These are phyloP conservation scores for Paraleonurus japonicus DNA, from an alignment of 257 asterid species.

Conservation along the genomic window DNA sequence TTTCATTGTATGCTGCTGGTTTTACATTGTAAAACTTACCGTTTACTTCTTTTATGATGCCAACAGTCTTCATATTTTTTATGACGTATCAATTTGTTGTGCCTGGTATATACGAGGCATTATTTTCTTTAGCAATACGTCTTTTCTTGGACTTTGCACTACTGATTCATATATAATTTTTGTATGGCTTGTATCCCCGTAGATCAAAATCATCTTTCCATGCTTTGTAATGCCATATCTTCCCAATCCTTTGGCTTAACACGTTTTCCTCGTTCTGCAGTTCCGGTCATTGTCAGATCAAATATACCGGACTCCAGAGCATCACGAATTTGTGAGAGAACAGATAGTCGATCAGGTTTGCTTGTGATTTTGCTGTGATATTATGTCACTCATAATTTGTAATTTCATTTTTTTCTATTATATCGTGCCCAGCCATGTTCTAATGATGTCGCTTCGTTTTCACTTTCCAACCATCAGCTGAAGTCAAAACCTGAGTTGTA, in stretches of 20 bases:
- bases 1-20: not conserved
- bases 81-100: not conserved
- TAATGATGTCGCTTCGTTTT: slow-evolving; percentile 20
- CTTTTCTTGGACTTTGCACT: not conserved
- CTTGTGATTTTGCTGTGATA: slow-evolving; percentile 1
- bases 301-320: slow-evolving; percentile 76
- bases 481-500: slow-evolving; percentile 62
- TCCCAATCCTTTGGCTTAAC: not conserved
- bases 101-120: not conserved
- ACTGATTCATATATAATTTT: not conserved
- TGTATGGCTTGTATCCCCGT: not conserved
- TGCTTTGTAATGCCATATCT: not conserved
- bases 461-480: slow-evolving; percentile 48
- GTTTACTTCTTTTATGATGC: not conserved
- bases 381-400: not conserved
- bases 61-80: not conserved
- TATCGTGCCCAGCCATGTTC: not conserved
- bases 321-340: slow-evolving; percentile 75
- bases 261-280: slow-evolving; percentile 31
- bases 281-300: slow-evolving; percentile 94
- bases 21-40: not conserved
- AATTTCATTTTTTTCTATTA: not conserved
- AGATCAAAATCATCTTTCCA: not conserved
- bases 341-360: slow-evolving; percentile 72
- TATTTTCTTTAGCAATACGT: not conserved